Evolutionary conservation across 1,284 basidiomycete species (phyloP), one percentile per base, ranked within the genome.

Genomic region (Cystobasidium pallidum): DNA sequence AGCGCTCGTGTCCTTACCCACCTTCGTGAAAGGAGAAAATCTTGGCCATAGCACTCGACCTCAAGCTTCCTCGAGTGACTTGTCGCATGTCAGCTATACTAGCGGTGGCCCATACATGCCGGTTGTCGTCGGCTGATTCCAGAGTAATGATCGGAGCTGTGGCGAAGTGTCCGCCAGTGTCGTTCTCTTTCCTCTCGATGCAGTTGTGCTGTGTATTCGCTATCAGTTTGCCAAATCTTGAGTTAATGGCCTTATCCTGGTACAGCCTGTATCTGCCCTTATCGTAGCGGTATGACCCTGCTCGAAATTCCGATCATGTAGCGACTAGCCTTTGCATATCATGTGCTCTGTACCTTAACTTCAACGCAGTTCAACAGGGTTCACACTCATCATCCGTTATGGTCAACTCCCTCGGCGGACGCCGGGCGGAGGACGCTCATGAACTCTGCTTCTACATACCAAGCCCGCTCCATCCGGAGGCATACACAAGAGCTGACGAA

Each of bases 391-490:
- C n/a, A n/a, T n/a, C n/a, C n/a, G n/a, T n/a, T n/a, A n/a, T n/a
- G n/a, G n/a, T n/a, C n/a, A 49, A 34, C 39, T 2, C 30, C 30
- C 10, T 41, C 11, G 30, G 19, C n/a, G 4, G 30, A 10, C 24
- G 3, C 54, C n/a, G 30, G 30, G 19, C 54, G 30, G 21, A n/a
- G 6, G 28, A 30, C 26, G n/a, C n/a, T 17, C 24, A 21, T 19
- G 13, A 26, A 17, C 45, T 70, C 21, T 70, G 67, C 51, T 64
- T 71, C 61, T 71, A 63, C 30, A 59, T 71, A 21, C 68, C 68
- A 19, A 41, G 36, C 15, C 68, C 68, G 30, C 61, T 71, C 4
- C 68, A 71, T 57, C 59, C 58, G 21, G 30, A 36, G n/a, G 68
- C 68, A 28, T 71, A 71, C 43, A 49, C 45, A n/a, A 49, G 61